A percentile compares a stretch with the other conserved stretches of the same genome.
phyloP scores from a whole-genome alignment of 75 land plant species.

The Isoetes taiwanensis region DNA sequence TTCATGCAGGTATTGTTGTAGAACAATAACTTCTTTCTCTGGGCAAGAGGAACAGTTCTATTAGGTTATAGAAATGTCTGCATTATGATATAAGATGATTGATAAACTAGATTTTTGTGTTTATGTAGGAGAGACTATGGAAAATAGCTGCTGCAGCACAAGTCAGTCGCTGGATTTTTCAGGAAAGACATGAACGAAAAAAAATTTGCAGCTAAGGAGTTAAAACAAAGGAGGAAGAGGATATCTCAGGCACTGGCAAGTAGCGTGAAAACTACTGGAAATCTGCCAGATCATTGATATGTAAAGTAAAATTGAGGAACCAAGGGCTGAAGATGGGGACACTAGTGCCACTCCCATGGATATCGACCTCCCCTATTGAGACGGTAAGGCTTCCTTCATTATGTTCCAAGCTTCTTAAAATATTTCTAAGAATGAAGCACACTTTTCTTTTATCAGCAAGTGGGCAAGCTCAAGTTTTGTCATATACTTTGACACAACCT shows the following conservation, averaged over 20 bases:
- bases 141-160: constrained; percentile 68
- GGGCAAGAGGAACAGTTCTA: no score
- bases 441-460: no score
- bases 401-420: no score
- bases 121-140: constrained; percentile 71
- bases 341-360: constrained; percentile 22
- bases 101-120: background rate
- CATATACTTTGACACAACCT: no score
- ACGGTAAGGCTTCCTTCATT: no score
- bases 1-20: constrained; percentile 63
- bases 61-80: no score
- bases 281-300: constrained; percentile 29
- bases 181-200: constrained; percentile 17
- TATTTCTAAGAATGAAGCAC: no score
- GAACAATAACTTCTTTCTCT: background rate
- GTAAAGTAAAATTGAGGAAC: constrained; percentile 4
- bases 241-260: constrained; percentile 35
- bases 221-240: constrained; percentile 20
- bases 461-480: no score
- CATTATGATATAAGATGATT: no score
- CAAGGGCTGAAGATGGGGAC: no score
- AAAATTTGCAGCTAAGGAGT: constrained; percentile 23
- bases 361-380: no score
- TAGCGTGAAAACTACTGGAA: constrained; percentile 68
- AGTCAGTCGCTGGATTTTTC: constrained; percentile 34